Conservation (phyloP, 169 alveolate genomes). For the Eimeria zaria region DNA sequence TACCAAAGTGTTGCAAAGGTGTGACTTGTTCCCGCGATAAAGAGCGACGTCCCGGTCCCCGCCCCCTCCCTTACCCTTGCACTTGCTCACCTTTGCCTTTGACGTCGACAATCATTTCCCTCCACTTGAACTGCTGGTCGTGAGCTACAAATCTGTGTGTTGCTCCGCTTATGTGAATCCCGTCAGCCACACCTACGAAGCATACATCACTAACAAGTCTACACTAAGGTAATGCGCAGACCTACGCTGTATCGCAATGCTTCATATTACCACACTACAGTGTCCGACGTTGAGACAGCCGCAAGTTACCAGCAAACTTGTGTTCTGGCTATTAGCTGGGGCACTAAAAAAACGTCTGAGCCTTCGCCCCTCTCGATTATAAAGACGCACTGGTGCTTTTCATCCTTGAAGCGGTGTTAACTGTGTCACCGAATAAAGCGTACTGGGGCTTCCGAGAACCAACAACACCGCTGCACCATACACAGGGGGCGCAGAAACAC, state of each 20-base stretch:
- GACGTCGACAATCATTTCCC: slow-evolving; percentile 89
- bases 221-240: neutral
- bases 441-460: slow-evolving; percentile 99
- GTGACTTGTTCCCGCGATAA: neutral
- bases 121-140: slow-evolving; percentile 90
- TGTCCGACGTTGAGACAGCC: neutral
- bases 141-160: slow-evolving; percentile 85
- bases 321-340: neutral
- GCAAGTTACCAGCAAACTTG: neutral
- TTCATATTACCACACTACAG: neutral
- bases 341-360: neutral
- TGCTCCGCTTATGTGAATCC: slow-evolving; percentile 79
- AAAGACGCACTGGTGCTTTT: slow-evolving; percentile 69
- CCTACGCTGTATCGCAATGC: neutral
- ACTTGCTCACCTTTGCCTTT: slow-evolving; percentile 92
- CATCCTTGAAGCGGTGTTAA: slow-evolving; percentile 82
- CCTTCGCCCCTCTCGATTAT: neutral
- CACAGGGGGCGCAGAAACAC: neutral
- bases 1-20: neutral
- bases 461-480: slow-evolving; percentile 96
- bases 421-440: slow-evolving; percentile 95
- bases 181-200: slow-evolving; percentile 89
- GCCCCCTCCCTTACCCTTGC: neutral
- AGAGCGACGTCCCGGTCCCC: neutral
- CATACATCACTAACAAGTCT: neutral